Base-by-base conservation (phyloP, 2,329 filamentous ascomycete genomes). In the Aureobasidium zeae region DNA sequence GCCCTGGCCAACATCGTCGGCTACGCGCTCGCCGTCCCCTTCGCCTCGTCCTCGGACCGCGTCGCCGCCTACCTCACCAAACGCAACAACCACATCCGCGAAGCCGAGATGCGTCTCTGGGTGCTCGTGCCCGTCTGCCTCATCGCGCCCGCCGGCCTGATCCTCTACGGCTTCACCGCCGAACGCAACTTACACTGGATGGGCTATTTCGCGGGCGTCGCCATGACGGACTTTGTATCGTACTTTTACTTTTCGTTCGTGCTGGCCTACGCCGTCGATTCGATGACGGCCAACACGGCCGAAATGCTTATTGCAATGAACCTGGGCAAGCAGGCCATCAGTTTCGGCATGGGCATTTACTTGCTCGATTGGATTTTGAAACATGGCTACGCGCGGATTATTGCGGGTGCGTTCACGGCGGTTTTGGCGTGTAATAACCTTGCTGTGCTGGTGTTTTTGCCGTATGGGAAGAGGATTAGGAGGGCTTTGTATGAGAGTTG, bases 261-360 rank as follows among this genome's bases (percentile, higher is more conserved):
- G 9, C 64, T 80, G 7, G 75, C 74, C 2, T 79, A 79, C 52
- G 74, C 75, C 1, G 70, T 79, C 26, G 75, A 79, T 53, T 71
- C 67, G 41, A 76, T 79, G 57, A 71, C 69, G 15, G 64, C 69
- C 24, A 75, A 77, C 50, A 72, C 74, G n/a, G 71, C 69, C 17
- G 75, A 79, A 59, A 77, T 78, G 74, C 65, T 79, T 9, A 78
- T 64, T 36, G 60, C 60, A 7, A 63, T 63, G 59, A 58, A 58
- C 29, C 22, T 55, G 21, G 59, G 60, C 24, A 64, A 63, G 44
- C 59, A 61, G 39, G 53, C 58, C 9, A 63, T 63, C 28, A 53
- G 47, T 21, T 64, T 63, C 30, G 61, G 56, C 11, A 58, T 58
- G 56, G 55, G 49, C 6, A 52, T 61, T 17, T 60, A 61, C 35